Evolutionary conservation across 805 yeast genomes (phyloP), one percentile per base, ranked within the genome.

Genomic region (Saturnispora kantuleensis): DNA sequence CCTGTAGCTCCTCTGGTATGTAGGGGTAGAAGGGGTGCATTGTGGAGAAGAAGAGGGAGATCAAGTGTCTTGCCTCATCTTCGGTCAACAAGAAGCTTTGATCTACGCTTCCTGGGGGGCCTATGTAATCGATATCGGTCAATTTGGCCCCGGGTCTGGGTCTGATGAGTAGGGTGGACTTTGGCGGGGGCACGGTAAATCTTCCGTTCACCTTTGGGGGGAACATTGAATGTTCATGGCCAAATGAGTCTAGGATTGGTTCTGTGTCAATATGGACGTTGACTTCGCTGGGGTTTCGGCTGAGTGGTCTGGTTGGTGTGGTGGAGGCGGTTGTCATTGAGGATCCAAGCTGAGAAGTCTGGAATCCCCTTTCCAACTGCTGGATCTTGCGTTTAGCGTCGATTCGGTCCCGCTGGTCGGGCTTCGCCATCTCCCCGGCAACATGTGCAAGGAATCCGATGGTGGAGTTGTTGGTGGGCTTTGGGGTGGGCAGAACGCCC

Each of bases 1-100:
- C 70, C 41, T 81, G 89, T 34, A 88, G 58, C 50, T 82, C 84
- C 29, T 70, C 66, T 1, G 96, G 96, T 34, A 90, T 72, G 57
- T 81, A 84, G 1, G 97, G 97, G 64, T 84, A 89, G 60, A 78
- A 89, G 2, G 96, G 96, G 60, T 86, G 94, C 79, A 89, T 74
- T 3, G 87, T 76, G 4, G 76, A 60, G 58, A 85, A 85, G 61
- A 84, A 89, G 43, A 78, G 58, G 33, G 71, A 68, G 21, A 84
- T 73, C 30, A 81, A 61, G 40, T 62, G 64, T 38, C 67, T 71
- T 2, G 89, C 86, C 55, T 81, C 86, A 0, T 54, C 58, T 50
- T 76, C 87, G 0, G 83, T 68, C 12, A 89, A 56, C 42, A 86
- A 69, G 16, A n/a, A 39, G 10, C 36, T 35, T 10, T 31, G 16